Evolutionary conservation across 148 eudicot genomes (phyloP).

Genomic region (Suaeda aralocaspica): DNA sequence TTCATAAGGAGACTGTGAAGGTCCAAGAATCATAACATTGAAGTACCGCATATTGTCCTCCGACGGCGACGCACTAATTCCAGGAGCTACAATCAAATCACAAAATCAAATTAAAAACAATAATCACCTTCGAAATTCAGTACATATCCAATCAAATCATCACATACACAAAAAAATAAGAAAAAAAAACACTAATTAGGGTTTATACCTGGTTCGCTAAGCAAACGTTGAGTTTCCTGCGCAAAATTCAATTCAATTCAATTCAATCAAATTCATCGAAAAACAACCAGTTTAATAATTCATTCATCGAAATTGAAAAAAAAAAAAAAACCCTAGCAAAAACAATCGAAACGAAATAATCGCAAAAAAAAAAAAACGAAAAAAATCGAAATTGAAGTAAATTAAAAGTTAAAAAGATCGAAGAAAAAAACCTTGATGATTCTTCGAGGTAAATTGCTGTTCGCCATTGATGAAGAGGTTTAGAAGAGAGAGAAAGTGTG

Average conservation of each 20-base stretch:
- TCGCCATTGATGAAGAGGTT: constrained; percentile 24
- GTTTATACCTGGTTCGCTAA: constrained; percentile 75
- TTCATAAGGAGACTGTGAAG: constrained; percentile 97
- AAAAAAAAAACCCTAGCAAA: constrained; percentile 26
- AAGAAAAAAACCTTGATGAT: constrained; percentile 28
- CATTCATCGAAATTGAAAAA: too few species aligned
- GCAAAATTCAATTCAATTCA: neutral
- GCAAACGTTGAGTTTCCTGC: constrained; percentile 97
- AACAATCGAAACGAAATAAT: neutral
- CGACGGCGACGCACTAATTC: constrained; percentile 96
- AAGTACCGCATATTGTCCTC: constrained; percentile 95
- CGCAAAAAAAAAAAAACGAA: neutral
- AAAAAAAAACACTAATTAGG: constrained; percentile 4
- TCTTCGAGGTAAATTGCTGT: constrained; percentile 37
- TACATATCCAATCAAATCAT: neutral
- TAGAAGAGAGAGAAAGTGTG: constrained; percentile 16
- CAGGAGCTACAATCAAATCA: constrained; percentile 65
- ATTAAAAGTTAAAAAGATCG: neutral
- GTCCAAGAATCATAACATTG: constrained; percentile 96
- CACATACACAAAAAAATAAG: neutral
- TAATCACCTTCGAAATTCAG: neutral
- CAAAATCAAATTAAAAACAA: neutral
- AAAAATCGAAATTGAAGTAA: neutral
- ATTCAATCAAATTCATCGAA: neutral
- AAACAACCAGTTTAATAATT: neutral